Base-by-base conservation (phyloP, 306 rosid genomes). In the Myrica gale region DNA sequence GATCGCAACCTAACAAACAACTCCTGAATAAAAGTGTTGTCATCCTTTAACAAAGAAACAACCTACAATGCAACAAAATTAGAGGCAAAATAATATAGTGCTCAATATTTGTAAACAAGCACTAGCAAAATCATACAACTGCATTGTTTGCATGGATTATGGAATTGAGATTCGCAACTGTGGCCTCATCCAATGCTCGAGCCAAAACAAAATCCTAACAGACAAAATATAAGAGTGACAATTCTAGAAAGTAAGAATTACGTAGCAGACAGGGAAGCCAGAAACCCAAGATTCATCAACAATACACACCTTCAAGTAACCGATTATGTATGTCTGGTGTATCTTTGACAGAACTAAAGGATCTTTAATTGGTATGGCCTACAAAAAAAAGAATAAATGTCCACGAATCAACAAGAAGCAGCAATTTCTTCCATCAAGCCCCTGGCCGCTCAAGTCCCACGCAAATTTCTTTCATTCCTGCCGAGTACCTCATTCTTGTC, bases 361-460 rank as follows among this genome's bases (percentile, higher is more conserved):
- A 81, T 91, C 91, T 82, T 91, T 94, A 77, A 91, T 94, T 32
- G 97, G 98, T 80, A 94, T 87, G 57, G 98, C 98, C 98, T 94
- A 74, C 78, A 80, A 75, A 51, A 81, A n/a, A n/a, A 32, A 26
- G 70, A 76, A 77, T 70, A 39, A 7, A 78, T 45, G 66, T 51
- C 74, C 63, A 62, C 12, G 68, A 6, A 46, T 45, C 16, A 78
- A 54, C 43, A 41, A 1, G 11, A 65, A 26, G 26, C 48, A 46
- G 74, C 72, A 51, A 73, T 19, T 72, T 44, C 68, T 67, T 71
- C 68, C 69, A 47, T 19, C 68, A n/a, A n/a, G n/a, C n/a, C n/a
- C n/a, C n/a, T n/a, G n/a, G n/a, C n/a, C n/a, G n/a, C n/a, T n/a
- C n/a, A n/a, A n/a, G n/a, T n/a, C n/a, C n/a, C n/a, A n/a, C n/a